Evolutionary conservation across 306 rosid species (phyloP), one percentile per base, ranked within the genome.

Genomic region (Mimosa bimucronata): DNA sequence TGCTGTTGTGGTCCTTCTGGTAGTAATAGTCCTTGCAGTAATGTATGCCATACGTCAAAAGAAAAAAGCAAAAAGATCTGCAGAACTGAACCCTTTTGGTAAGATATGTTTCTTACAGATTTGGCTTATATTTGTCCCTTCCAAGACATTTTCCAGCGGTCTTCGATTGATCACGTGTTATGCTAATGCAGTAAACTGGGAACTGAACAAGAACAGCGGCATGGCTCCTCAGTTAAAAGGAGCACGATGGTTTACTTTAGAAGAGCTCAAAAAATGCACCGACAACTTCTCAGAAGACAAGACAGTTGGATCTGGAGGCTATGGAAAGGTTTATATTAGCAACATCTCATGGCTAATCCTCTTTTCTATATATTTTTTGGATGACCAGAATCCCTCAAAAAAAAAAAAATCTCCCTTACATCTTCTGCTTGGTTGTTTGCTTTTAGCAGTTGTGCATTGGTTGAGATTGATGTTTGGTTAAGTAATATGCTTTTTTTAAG

Each of bases 231-330:
- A 87, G 80, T 75, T 87, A 81, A 87, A 87, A 84, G 98, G 96
- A 62, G 90, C 94, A 16, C 77, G 86, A 66, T 88, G 87, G 80
- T 92, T 94, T 89, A 80, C 96, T 15, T 88, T 89, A 57, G 96
- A 90, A 55, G 96, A 92, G 55, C 86, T 94, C 21, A 83, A 68
- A 83, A 89, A 85, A 75, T 89, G 68, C 91, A 87, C 85, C 83
- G 85, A 88, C 85, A 86, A 88, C 82, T 87, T 87, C 46, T 44
- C 86, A 57, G 89, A 87, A 75, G 64, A 60, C 74, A 78, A 87
- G 62, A 75, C 84, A 40, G 67, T 87, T 66, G 89, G 89, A 75
- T 83, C 90, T 25, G 98, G 98, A 23, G 97, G 98, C 52, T 92
- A 92, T 73, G 98, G 97, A 66, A 83, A 92, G 92, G 98, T 92